Base-by-base conservation (phyloP, 345 rosid genomes). In the Clarkia xantiana region DNA sequence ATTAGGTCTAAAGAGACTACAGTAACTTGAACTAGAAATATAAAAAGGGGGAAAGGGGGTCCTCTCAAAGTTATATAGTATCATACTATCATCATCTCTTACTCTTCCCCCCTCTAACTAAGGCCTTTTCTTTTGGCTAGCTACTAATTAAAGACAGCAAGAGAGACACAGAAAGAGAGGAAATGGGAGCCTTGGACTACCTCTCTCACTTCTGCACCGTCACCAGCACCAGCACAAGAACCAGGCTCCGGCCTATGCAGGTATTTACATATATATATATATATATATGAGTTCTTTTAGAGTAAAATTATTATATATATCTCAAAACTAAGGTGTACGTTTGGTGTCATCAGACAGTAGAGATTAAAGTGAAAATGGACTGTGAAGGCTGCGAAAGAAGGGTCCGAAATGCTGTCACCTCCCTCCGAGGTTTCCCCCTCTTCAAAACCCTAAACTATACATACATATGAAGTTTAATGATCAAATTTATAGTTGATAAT, bases 311-410 rank as follows among this genome's bases (percentile, higher is more conserved):
- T 23, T 16, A 16, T 57, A 3, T 22, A 19, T 2, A 11, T 4
- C 18, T 9, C 14, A 14, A n/a, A 39, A 17, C 40, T n/a, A 15
- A 16, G 18, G 5, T n/a, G 47, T 44, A 15, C 8, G 38, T 39
- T 47, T 15, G 16, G n/a, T 12, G 17, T 14, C 12, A 19, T 54
- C 75, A 89, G 95, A 89, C 95, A 14, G 95, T 89, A 45, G 97
- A 89, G 67, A 89, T 89, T 71, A 89, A 80, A 68, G 97, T 89
- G 40, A 89, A 85, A 62, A 89, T 89, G 95, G 97, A 89, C 71
- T 85, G 97, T 49, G 97, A 85, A 69, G 97, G 97, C 55, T 85
- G 97, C 44, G 95, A 89, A 69, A 82, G 97, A 65, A 72, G 86
- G 70, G 94, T 89, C 1, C 72, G 65, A 70, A 69, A 76, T 64